Conservation (phyloP, 805 yeast genomes). For the Spathaspora arborariae region DNA sequence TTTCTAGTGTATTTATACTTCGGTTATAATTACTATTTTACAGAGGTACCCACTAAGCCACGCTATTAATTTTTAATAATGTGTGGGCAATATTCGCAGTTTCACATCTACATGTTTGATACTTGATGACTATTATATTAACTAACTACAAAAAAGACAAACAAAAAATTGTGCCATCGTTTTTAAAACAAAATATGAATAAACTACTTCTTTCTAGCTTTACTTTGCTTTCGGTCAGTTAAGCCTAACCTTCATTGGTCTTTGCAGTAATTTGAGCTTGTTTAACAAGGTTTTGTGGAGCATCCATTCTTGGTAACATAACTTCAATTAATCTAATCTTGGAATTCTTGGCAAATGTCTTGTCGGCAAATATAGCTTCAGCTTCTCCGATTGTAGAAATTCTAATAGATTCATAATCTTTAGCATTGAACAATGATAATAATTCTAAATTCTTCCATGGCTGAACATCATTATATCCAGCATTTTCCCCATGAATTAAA, state of each 20-base stretch:
- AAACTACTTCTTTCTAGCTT: neutral
- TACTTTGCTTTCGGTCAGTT: too few species aligned
- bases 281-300: slow-evolving; percentile 53
- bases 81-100: too few species aligned
- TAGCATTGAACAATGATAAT: slow-evolving; percentile 59
- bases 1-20: too few species aligned
- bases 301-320: slow-evolving; percentile 67
- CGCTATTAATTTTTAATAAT: too few species aligned
- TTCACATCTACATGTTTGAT: too few species aligned
- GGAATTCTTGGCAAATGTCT: slow-evolving; percentile 49
- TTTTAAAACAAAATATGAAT: neutral
- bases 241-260: slow-evolving; percentile 18
- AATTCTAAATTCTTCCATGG: slow-evolving; percentile 62
- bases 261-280: slow-evolving; percentile 31
- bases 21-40: too few species aligned
- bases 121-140: neutral
- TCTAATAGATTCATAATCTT: slow-evolving; percentile 49
- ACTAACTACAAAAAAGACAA: neutral
- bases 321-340: slow-evolving; percentile 66
- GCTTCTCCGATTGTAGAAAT: slow-evolving; percentile 58
- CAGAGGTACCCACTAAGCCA: too few species aligned
- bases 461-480: slow-evolving; percentile 64
- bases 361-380: slow-evolving; percentile 44
- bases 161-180: neutral
- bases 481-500: slow-evolving; percentile 66